Evolutionary conservation across 768 basidiomycete species (phyloP), one percentile per base, ranked within the genome.

Genomic region (Amanita pseudoporphyria): DNA sequence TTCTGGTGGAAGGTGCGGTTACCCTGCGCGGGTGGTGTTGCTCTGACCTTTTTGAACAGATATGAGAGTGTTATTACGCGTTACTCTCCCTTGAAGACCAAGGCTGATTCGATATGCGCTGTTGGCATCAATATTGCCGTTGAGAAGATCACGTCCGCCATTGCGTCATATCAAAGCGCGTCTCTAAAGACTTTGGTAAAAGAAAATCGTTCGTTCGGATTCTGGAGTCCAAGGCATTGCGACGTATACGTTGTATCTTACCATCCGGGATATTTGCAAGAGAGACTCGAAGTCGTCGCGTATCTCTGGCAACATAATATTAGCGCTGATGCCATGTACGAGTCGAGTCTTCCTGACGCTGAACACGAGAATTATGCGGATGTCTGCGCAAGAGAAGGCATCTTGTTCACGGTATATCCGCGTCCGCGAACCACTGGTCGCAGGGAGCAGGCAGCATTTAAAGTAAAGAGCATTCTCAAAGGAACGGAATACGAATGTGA

Each of bases 281-380:
- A 90, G 45, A 74, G 89, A 37, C 72, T 92, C 14, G 86, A 91
- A 56, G 76, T 89, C 1, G 84, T 80, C 10, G 70, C 86, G 0
- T 76, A 82, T 44, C 67, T 92, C 30, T 92, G 89, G 89, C 74
- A 80, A 57, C 72, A 89, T 57, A 79, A 78, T 45, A 90, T 91
- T 60, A 89, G 87, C 55, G 83, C 87, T 0, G 89, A 92, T 63
- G 68, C 92, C 47, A 88, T 91, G 84, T 92, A 92, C 57, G 89
- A 92, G 53, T 74, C 77, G 2, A 83, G 79, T 10, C 60, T 90
- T 35, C 68, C 71, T 5, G 81, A 82, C 48, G 61, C 67, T 3
- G 82, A 83, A 43, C 76, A 78, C 50, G 83, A 87, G 64, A 78
- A 74, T 46, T 72, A 83, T 55, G 63, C 79, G 19, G 86, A 85